Base-by-base conservation (phyloP, 352 stramenopile genomes). In the Pythium diclinum region DNA sequence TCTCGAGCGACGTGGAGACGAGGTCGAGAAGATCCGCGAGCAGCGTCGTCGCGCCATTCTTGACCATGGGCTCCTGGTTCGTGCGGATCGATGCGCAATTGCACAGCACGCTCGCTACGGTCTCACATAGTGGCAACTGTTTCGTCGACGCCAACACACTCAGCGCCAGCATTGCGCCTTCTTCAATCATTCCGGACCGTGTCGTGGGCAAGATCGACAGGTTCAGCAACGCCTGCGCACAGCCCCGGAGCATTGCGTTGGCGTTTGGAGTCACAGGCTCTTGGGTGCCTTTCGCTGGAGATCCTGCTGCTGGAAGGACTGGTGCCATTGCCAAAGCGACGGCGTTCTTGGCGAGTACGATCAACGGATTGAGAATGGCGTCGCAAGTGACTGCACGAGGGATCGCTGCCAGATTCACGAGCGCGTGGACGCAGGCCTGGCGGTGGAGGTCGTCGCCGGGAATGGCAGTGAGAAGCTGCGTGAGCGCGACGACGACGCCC, bases 161-260 rank as follows among this genome's bases (percentile, higher is more conserved):
- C 2, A 94, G 63, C 34, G 78, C 84, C 8, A 66, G 51, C 42
- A 94, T 68, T 3, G 73, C 83, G 38, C 85, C 85, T 60, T 93
- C 85, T 59, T 94, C 85, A 25, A 94, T 76, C 63, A 93, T 77
- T 19, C 76, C 74, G 1, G 78, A 73, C 21, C 86, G 83, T 9
- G 86, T 93, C 21, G 84, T 91, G 3, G 83, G 82, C 17, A 92
- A 55, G 36, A 94, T 89, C 16, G 86, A 94, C 23, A 94, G 70
- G 47, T 93, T 94, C 2, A 94, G 61, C 16, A 94, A 57, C 32
- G 79, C 83, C 51, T 85, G 81, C 36, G 78, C 79, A 61, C 79
- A 89, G 17, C 61, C 57, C 30, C 65, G 61, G 25, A 69, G 25
- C 19, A 57, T 47, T 3, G 34, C 52, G 2, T 17, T 33, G 0